Percentiles rank a stretch among this genome's conserved stretches.
Evolutionary conservation across 345 rosid species (phyloP).

Genomic region (Melaleuca quinquenervia): DNA sequence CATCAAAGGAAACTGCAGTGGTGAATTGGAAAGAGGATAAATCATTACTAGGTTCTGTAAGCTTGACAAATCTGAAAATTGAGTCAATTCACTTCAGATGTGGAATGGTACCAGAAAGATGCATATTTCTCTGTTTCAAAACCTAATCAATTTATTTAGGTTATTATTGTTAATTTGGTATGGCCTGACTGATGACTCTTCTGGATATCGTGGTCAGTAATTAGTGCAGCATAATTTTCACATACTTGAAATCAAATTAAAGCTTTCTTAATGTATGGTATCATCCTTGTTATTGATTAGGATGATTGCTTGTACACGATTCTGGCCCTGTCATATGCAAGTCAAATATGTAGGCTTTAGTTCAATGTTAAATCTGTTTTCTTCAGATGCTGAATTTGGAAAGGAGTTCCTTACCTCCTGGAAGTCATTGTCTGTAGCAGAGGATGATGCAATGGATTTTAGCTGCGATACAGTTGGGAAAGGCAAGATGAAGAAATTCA

Average conservation of each 20-base stretch:
- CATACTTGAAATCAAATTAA: not conserved
- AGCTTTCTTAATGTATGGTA: not conserved
- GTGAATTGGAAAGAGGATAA: constrained; percentile 22
- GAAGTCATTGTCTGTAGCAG: constrained; percentile 35
- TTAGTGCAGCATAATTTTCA: not conserved
- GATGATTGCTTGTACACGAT: not conserved
- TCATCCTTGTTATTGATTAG: not conserved
- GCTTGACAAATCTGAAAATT: not conserved
- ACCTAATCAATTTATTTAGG: not conserved
- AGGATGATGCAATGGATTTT: constrained; percentile 65
- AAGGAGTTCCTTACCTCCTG: constrained; percentile 65
- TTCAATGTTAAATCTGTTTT: constrained; percentile 1
- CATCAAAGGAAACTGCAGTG: constrained; percentile 19
- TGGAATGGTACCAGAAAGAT: not conserved
- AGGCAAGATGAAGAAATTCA: constrained; percentile 51
- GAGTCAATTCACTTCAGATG: not conserved
- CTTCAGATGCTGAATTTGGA: constrained; percentile 67
- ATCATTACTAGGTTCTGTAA: constrained; percentile 25
- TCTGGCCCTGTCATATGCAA: not conserved
- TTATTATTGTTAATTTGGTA: not conserved
- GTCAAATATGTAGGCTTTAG: not conserved
- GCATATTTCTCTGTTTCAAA: not conserved
- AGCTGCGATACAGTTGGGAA: constrained; percentile 37
- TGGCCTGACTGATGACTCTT: not conserved
- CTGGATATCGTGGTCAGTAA: not conserved